Evolutionary conservation across 257 asterid species (phyloP), one percentile per base, ranked within the genome.

Genomic region (Forsythia suspensa): DNA sequence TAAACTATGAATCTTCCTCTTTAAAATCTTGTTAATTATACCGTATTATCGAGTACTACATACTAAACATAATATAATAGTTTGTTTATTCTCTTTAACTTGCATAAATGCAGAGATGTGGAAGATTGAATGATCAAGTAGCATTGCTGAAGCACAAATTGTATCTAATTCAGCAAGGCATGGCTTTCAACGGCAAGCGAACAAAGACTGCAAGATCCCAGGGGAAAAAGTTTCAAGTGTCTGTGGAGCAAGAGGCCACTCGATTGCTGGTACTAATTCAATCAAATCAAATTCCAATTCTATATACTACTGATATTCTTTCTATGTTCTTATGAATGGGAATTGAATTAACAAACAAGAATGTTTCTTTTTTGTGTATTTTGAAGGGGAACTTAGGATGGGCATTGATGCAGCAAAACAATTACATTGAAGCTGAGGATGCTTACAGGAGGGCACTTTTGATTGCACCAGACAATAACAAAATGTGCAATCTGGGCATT

Each of bases 211-310:
- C 99, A 4, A 80, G 99, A 76, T 96, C 99, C 8, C 98, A 96
- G 66, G 99, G 99, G 76, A 92, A 92, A 92, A 96, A 96, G 63
- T 96, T 96, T 72, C 98, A 96, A 71, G 99, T 96, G 9, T 94
- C 99, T 1, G 97, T 96, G n/a, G 96, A 92, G 85, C 99, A 96
- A 84, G 99, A 96, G 73, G 97, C 98, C 16, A 94, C 99, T 29
- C 76, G 99, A 80, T 82, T 96, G 38, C 89, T 96, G 97, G 98
- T 93, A 94, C 74, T 7, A 12, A 43, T 7, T 36, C 42, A 39
- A 41, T 68, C 65, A 75, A 68, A 42, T 18, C 76, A 55, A 15
- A 40, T 7, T 9, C 15, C 20, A 41, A 6, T 46, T 46, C 4
- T 46, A 12, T 4, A 13, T 48, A 8, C n/a, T 34, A n/a, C 16